Evolutionary conservation across 345 rosid species (phyloP).

Genomic region (Salix purpurea): DNA sequence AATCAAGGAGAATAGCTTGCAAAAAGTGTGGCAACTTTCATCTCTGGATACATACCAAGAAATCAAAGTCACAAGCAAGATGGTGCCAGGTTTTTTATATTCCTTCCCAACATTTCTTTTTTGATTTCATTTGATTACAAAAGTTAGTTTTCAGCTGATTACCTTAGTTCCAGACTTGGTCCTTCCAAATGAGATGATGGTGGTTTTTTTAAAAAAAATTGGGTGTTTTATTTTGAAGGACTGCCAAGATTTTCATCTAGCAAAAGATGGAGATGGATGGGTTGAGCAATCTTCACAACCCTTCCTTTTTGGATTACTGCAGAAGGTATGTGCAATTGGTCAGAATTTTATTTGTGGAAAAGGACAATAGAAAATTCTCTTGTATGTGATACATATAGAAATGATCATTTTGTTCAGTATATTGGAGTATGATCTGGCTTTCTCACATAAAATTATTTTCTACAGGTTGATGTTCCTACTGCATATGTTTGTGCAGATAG

Average conservation of each 20-base stretch:
- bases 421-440: neutral
- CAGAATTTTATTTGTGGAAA: neutral
- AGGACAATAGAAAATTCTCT: neutral
- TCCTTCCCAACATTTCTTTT: neutral
- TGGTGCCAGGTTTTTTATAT: slow-evolving; percentile 88
- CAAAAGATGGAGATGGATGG: slow-evolving; percentile 99
- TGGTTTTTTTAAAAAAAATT: slow-evolving; percentile 12
- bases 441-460: slow-evolving; percentile 17
- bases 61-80: slow-evolving; percentile 84
- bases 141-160: neutral
- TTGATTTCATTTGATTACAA: neutral
- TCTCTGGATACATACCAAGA: slow-evolving; percentile 70
- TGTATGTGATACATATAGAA: neutral
- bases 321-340: slow-evolving; percentile 52
- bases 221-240: slow-evolving; percentile 48
- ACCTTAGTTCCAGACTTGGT: slow-evolving; percentile 7
- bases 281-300: slow-evolving; percentile 85
- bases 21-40: slow-evolving; percentile 76
- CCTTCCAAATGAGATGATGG: neutral
- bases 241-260: slow-evolving; percentile 87
- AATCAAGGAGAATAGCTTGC: slow-evolving; percentile 82
- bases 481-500: slow-evolving; percentile 91
- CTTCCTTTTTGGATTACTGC: slow-evolving; percentile 72
- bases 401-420: neutral
- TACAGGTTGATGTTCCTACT: slow-evolving; percentile 72